phyloP scores from a whole-genome alignment of 352 stramenopile species.

The Pythium diclinum region DNA sequence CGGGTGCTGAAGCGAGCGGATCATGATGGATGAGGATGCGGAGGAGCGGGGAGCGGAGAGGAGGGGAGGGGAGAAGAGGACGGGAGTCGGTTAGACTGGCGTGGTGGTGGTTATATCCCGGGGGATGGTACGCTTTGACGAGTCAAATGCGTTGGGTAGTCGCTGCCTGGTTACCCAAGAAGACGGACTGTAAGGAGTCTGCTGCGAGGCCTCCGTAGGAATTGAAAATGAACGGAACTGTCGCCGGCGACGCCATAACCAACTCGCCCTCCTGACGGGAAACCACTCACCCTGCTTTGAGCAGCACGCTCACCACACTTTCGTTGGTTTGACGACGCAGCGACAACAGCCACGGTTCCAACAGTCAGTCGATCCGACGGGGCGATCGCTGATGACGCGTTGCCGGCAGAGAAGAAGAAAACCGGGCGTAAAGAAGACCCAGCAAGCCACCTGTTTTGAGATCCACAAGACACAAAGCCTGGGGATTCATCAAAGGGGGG shows the following conservation, averaged over 20 bases:
- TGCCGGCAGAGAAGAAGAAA: not conserved
- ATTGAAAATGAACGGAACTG: conserved; percentile 25
- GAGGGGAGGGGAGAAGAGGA: conserved; percentile 3
- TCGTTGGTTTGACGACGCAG: not conserved
- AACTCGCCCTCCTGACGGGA: not conserved
- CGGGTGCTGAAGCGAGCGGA: conserved; percentile 28
- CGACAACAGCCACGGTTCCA: not conserved
- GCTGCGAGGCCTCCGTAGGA: conserved; percentile 28
- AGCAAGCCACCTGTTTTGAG: not conserved
- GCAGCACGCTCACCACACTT: not conserved
- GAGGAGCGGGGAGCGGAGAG: conserved; percentile 2
- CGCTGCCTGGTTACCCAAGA: conserved; percentile 21
- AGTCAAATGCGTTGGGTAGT: conserved; percentile 20
- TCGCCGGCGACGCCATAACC: not conserved
- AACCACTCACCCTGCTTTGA: not conserved
- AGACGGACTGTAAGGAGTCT: conserved; percentile 30
- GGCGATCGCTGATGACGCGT: not conserved
- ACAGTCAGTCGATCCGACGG: not conserved
- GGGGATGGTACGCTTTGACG: conserved; percentile 26
- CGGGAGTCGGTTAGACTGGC: conserved; percentile 13
- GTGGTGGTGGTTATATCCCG: conserved; percentile 20
- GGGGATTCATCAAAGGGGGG: not conserved
- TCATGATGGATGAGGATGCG: conserved; percentile 16
- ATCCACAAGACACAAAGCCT: not conserved
- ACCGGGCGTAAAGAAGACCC: not conserved